A percentile compares a stretch with the other conserved stretches of the same genome.
Evolutionary conservation across 768 basidiomycete species (phyloP).

Genomic region (Cubamyces lactineus): DNA sequence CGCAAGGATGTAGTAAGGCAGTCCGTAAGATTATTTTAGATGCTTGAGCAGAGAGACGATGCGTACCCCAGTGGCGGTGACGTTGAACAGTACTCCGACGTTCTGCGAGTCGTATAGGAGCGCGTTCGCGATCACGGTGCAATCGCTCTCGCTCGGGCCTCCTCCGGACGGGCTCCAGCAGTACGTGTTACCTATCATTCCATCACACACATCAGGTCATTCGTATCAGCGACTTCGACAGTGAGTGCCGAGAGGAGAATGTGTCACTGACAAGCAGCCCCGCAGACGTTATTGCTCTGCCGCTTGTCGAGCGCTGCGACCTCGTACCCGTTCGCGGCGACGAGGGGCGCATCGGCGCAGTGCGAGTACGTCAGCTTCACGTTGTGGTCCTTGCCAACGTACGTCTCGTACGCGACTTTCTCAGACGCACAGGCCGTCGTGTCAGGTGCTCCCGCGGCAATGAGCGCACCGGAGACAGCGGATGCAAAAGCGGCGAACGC

Average conservation of each 20-base stretch:
- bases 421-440: neutral
- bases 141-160: constrained; percentile 51
- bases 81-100: constrained; percentile 36
- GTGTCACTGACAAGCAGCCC: constrained; percentile 40
- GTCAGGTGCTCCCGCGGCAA: neutral
- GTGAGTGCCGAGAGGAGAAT: neutral
- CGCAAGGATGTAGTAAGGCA: neutral
- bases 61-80: constrained; percentile 12
- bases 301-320: constrained; percentile 25
- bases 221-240: neutral
- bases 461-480: constrained; percentile 7
- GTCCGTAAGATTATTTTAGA: neutral
- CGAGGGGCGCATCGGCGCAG: constrained; percentile 32
- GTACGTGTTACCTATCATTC: constrained; percentile 37
- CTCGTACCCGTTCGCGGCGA: neutral
- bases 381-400: constrained; percentile 47
- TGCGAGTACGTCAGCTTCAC: constrained; percentile 43
- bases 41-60: too few relatives aligned
- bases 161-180: constrained; percentile 51
- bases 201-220: too few relatives aligned
- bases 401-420: constrained; percentile 29
- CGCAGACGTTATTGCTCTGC: constrained; percentile 43
- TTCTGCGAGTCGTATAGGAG: constrained; percentile 52
- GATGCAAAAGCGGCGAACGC: neutral
- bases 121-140: constrained; percentile 53